A percentile compares a stretch with the other conserved stretches of the same genome.
Conservation (phyloP, 2,329 filamentous ascomycete genomes). For the Colletotrichum nymphaeae region DNA sequence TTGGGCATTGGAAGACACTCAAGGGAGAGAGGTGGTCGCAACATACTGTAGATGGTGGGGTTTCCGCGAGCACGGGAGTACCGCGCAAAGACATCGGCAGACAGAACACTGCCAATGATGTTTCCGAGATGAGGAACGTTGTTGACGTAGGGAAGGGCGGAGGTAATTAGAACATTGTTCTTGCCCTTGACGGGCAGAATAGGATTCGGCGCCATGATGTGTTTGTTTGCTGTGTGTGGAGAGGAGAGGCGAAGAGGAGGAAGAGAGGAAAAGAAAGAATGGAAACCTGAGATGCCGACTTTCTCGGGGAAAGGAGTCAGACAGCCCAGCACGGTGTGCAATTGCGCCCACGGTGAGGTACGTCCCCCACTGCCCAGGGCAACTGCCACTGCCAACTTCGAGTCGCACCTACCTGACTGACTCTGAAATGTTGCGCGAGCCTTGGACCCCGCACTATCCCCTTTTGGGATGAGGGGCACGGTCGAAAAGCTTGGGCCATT, state of each 20-base stretch:
- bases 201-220: constrained; percentile 42
- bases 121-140: constrained; percentile 88
- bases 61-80: constrained; percentile 84
- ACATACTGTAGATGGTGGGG: constrained; percentile 76
- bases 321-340: neutral
- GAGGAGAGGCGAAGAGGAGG: neutral
- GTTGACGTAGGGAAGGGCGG: constrained; percentile 83
- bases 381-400: constrained; percentile 4
- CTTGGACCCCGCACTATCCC: constrained; percentile 37
- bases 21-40: neutral
- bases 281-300: neutral
- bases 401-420: neutral
- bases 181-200: constrained; percentile 78
- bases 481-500: neutral
- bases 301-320: neutral
- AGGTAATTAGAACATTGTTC: constrained; percentile 90
- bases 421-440: constrained; percentile 21
- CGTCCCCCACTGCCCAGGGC: neutral
- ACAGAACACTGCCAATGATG: constrained; percentile 87
- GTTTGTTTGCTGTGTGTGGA: neutral
- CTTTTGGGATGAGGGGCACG: constrained; percentile 35
- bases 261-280: neutral
- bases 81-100: constrained; percentile 86
- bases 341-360: constrained; percentile 5
- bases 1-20: neutral